Evolutionary conservation across 495 filamentous ascomycete genomes (phyloP).

Genomic region (Chaetomidium leptoderma): DNA sequence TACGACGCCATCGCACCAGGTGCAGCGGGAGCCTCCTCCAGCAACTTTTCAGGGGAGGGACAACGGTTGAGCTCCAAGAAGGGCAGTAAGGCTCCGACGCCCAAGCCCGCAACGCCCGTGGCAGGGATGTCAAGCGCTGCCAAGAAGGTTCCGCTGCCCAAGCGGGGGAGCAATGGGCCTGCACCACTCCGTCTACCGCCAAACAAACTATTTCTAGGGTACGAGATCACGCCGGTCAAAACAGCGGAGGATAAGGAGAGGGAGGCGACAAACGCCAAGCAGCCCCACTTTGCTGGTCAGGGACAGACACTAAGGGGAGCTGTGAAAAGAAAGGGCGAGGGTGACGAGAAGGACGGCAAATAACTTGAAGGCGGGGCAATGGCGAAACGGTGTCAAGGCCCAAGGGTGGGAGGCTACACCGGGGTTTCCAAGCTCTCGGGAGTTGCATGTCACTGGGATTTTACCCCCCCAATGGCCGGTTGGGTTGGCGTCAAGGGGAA

Average conservation of each 20-base stretch:
- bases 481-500: slow-evolving; percentile 27
- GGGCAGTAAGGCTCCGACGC: slow-evolving; percentile 69
- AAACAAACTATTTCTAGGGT: slow-evolving; percentile 94
- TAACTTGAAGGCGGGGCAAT: slow-evolving; percentile 34
- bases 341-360: slow-evolving; percentile 31
- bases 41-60: slow-evolving; percentile 74
- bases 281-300: slow-evolving; percentile 77
- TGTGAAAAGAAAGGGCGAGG: slow-evolving; percentile 50
- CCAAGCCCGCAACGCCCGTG: slow-evolving; percentile 75
- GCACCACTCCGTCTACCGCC: slow-evolving; percentile 80
- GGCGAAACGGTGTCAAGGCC: slow-evolving; percentile 35
- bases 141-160: slow-evolving; percentile 34
- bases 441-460: background rate
- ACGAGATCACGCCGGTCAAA: slow-evolving; percentile 81
- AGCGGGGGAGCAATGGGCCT: slow-evolving; percentile 65
- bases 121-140: slow-evolving; percentile 62
- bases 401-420: background rate
- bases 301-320: slow-evolving; percentile 79
- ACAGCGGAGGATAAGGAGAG: slow-evolving; percentile 69
- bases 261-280: slow-evolving; percentile 56
- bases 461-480: background rate
- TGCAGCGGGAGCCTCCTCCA: slow-evolving; percentile 57
- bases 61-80: slow-evolving; percentile 78
- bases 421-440: background rate
- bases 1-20: slow-evolving; percentile 90